A percentile compares a stretch with the other conserved stretches of the same genome.
Evolutionary conservation across 768 basidiomycete genomes (phyloP).

Genomic region (Hericium alpestre): DNA sequence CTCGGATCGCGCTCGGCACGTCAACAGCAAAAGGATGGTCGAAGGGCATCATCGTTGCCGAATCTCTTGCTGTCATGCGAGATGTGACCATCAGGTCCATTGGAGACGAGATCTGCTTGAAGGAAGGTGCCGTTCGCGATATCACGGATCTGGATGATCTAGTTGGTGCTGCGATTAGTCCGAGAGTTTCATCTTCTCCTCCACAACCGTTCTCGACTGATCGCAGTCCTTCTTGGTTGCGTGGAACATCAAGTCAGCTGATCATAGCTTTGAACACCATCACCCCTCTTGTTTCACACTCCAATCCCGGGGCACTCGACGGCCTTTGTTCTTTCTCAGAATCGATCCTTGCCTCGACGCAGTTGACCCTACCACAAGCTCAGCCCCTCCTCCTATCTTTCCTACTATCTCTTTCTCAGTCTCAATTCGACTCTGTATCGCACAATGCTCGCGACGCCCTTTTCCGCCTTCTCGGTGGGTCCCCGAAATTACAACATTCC

Average conservation of each 20-base stretch:
- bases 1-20: conserved; percentile 54
- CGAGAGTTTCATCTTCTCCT: not conserved
- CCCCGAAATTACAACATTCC: conserved; percentile 32
- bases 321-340: conserved; percentile 49
- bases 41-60: conserved; percentile 55
- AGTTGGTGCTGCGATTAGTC: not conserved
- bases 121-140: conserved; percentile 45
- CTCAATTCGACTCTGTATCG: conserved; percentile 44
- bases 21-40: conserved; percentile 54
- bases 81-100: conserved; percentile 44
- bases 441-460: conserved; percentile 37
- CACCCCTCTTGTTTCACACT: conserved; percentile 60
- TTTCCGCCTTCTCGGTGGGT: conserved; percentile 29
- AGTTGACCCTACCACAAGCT: conserved; percentile 54
- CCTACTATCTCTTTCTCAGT: conserved; percentile 62
- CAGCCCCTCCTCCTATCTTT: conserved; percentile 61
- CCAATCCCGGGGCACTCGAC: conserved; percentile 51
- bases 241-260: conserved; percentile 72
- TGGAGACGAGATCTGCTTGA: conserved; percentile 56
- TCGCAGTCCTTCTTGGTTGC: conserved; percentile 60
- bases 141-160: conserved; percentile 44
- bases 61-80: conserved; percentile 48
- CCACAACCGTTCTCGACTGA: not conserved
- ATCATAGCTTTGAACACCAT: conserved; percentile 74
- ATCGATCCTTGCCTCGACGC: conserved; percentile 41